These are phyloP conservation scores for Bipolaris victoriae DNA, from an alignment of 2,329 filamentous ascomycete genomes.

Conservation along the genomic window DNA sequence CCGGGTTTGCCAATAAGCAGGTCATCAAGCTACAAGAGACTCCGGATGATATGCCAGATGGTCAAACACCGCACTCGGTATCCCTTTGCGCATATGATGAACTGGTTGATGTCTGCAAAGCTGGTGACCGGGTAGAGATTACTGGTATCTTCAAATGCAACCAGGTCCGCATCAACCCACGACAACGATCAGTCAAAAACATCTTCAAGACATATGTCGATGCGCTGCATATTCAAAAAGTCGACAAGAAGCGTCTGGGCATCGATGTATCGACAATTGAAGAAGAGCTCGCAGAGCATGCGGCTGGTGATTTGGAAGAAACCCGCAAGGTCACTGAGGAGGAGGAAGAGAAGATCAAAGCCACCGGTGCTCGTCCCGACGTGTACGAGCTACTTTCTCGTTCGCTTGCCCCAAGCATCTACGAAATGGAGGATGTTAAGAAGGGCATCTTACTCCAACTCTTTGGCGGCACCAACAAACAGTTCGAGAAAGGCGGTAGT, in stretches of 20 bases:
- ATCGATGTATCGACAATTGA: constrained; percentile 89
- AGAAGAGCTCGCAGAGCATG: constrained; percentile 76
- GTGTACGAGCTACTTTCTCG: constrained; percentile 91
- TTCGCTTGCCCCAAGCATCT: constrained; percentile 91
- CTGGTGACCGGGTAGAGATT: constrained; percentile 92
- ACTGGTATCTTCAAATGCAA: constrained; percentile 97
- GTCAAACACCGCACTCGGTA: constrained; percentile 96
- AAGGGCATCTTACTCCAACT: constrained; percentile 96
- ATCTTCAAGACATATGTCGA: constrained; percentile 99
- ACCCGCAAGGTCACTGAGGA: constrained; percentile 82
- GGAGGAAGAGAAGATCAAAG: constrained; percentile 86
- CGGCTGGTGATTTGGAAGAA: constrained; percentile 77
- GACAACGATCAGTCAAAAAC: constrained; percentile 89
- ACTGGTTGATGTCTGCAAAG: constrained; percentile 96
- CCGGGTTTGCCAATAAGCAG: constrained; percentile 94
- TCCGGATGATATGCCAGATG: constrained; percentile 90
- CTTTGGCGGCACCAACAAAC: constrained; percentile 97
- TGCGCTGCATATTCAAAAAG: constrained; percentile 93
- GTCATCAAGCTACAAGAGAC: constrained; percentile 99
- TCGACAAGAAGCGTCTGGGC: constrained; percentile 92
- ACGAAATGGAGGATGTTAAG: constrained; percentile 98
- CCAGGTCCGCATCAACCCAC: constrained; percentile 90
- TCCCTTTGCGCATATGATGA: constrained; percentile 97
- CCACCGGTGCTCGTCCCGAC: constrained; percentile 78
- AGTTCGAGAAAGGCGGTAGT: constrained; percentile 93